Evolutionary conservation across 768 basidiomycete genomes (phyloP), one percentile per base, ranked within the genome.

Genomic region (Pleurotus giganteus): DNA sequence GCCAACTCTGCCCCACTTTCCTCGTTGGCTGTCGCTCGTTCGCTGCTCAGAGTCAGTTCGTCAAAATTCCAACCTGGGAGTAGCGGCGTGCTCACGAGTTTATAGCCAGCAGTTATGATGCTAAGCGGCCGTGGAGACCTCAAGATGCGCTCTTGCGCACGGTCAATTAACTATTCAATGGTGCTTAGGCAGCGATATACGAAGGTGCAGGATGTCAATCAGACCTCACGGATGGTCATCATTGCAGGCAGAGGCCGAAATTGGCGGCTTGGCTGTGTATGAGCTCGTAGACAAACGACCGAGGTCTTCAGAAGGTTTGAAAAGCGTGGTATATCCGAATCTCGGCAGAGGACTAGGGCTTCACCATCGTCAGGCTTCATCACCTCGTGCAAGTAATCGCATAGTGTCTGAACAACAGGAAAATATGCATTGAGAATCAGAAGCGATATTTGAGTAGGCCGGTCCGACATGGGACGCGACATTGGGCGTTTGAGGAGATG

Each of bases 61-160:
- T 15, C 21, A 28, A 53, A 9, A 34, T 51, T 43, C 2, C 36
- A 21, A 12, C 15, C 31, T 13, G 1, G 51, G 6, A 29, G 42
- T 9, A 21, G n/a, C 31, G n/a, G 11, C n/a, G 5, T 13, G 4
- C 78, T 56, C 61, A 85, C 88, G 50, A 78, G 68, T 27, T 79
- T 73, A 65, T 89, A 91, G 2, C 90, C 90, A 11, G 74, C 59
- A 0, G 85, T 85, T 27, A 92, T 78, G 1, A 91, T 73, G 61
- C 90, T 87, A 1, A 73, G 70, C 13, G 75, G 66, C 28, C 71
- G 71, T 32, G 66, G 69, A 23, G 65, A 73, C 44, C 65, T 65
- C 45, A 89, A 78, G 6, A 89, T 65, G 32, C 70, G 74, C 53
- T 76, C 77, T 60, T 88, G 85, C 3, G 81, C 84, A 56, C 73